Evolutionary conservation across 306 rosid species (phyloP), one percentile per base, ranked within the genome.

Genomic region (Prinsepia uniflora): DNA sequence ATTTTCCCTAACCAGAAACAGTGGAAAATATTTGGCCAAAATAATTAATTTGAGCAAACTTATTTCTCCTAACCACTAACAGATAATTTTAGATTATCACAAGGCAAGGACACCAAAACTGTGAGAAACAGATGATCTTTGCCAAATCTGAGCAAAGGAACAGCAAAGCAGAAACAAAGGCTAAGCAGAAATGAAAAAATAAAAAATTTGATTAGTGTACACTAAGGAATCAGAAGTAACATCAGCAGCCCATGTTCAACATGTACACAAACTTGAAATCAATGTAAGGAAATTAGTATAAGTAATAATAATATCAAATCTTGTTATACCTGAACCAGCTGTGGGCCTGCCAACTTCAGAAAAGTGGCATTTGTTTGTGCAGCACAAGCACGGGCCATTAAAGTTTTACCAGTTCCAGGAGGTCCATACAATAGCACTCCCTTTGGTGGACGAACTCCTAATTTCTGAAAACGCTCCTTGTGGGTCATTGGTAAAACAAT

Each of bases 341-440:
- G 99, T n/a, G 99, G 96, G 60, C 99, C 99, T 30, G 99, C 99
- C 74, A 94, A 72, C 78, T 94, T 94, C 64, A 94, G 76, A 78
- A 94, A 94, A 68, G 97, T 91, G 63, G 99, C 99, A 80, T 94
- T 91, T 46, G 97, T 91, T 75, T 91, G 99, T 63, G 99, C 99
- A 6, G 97, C 97, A 86, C 97, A 91, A 42, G 99, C 99, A 65
- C 99, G 92, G 22, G 96, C 99, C 99, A 94, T 94, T 50, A 94
- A 86, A 52, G 99, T 94, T 86, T 94, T 94, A 46, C 99, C 99
- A 11, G 99, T 94, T 10, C 99, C 99, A 45, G 99, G 99, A 75
- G 99, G 99, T 42, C 99, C 99, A 76, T 94, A 94, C 75, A 94
- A 75, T 57, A 94, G 91, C 72, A 94, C 97, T 62, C 99, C 99